phyloP scores from a whole-genome alignment of 805 yeast genomes.

The Yarrowia divulgata region DNA sequence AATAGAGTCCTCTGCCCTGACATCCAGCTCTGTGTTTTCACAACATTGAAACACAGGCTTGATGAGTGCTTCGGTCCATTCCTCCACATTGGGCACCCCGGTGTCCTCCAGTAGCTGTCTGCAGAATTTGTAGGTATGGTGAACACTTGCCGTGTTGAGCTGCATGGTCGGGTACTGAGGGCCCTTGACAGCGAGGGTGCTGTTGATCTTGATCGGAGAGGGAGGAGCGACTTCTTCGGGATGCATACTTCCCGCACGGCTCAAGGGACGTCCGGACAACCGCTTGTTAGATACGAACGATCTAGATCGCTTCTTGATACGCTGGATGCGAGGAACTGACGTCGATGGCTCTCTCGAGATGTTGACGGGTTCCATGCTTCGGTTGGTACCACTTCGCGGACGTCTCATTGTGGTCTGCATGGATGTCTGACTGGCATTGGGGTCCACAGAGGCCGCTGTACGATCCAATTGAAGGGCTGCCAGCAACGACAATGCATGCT shows the following conservation, averaged over 20 bases:
- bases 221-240: constrained; percentile 26
- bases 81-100: constrained; percentile 52
- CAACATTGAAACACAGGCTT: constrained; percentile 62
- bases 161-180: constrained; percentile 34
- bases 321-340: constrained; percentile 26
- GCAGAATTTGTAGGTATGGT: constrained; percentile 47
- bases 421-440: constrained; percentile 15
- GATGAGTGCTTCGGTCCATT: constrained; percentile 67
- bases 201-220: constrained; percentile 19
- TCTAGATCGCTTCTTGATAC: constrained; percentile 31
- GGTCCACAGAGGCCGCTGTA: constrained; percentile 13
- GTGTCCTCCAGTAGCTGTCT: constrained; percentile 49
- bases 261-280: constrained; percentile 26
- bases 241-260: constrained; percentile 27
- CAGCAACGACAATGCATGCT: constrained; percentile 44
- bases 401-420: constrained; percentile 41
- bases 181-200: constrained; percentile 5
- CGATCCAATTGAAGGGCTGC: constrained; percentile 41
- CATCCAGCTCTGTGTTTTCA: constrained; percentile 65
- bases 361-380: constrained; percentile 40
- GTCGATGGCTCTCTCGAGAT: constrained; percentile 23
- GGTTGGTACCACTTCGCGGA: constrained; percentile 44
- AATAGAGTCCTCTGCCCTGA: constrained; percentile 70
- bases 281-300: constrained; percentile 31
- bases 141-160: constrained; percentile 22